Base-by-base conservation (phyloP, 2,329 filamentous ascomycete species). In the Ascocoryne sarcoides region DNA sequence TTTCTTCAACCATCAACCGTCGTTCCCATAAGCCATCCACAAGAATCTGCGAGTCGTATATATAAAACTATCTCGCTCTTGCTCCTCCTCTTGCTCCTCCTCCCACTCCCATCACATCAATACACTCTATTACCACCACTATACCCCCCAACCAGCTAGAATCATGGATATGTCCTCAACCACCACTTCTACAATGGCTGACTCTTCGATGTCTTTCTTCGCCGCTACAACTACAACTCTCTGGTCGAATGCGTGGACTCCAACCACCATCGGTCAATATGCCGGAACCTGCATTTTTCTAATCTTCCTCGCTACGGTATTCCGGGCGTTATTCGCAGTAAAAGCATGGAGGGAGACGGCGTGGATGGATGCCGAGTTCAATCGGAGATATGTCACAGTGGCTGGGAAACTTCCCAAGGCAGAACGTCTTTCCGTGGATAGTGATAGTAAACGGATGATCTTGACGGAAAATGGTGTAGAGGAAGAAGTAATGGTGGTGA, bases 221-320 rank as follows among this genome's bases (percentile, higher is more conserved):
- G 76, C 71, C 48, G 65, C 67, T 42, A 75, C 75, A 34, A 62
- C 59, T 40, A 84, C 80, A 1, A 69, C 80, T 3, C 69, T 87
- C 33, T 86, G 71, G 66, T 80, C 84, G 12, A 60, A 64, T 16
- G 60, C 68, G 38, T 96, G 89, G 87, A 82, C 83, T 2, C 90
- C 90, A 4, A 64, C 59, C 19, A 79, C 66, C 26, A 66, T 71
- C 4, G 86, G 82, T 52, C 66, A 73, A 44, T 96, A 95, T 63
- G 87, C 86, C 2, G 90, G 79, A 41, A 94, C 87, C 19, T 94
- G 90, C 68, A 84, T 95, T 61, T 95, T 95, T 65, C 73, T 95
- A 44, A 79, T 95, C 59, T 53, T 83, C 32, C 78, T 96, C 37
- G 80, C 79, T 45, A 68, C 80, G 45, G 56, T 82, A 42, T 79